Percentiles rank a stretch among this genome's conserved stretches.
phyloP scores from a whole-genome alignment of 2,329 filamentous ascomycete genomes.

The Microcera coccophila region DNA sequence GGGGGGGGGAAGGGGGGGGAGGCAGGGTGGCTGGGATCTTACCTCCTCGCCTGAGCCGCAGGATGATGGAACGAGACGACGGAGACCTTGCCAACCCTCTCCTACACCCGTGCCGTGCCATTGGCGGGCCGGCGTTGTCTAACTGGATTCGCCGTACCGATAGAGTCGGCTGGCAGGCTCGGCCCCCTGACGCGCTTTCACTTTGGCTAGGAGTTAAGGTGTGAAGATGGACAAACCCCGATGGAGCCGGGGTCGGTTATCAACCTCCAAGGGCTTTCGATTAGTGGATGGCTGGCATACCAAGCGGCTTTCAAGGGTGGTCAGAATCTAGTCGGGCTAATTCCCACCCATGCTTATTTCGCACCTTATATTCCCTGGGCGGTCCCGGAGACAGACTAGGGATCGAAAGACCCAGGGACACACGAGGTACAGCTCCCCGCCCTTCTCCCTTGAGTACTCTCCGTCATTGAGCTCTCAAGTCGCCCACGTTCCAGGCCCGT shows the following conservation, averaged over 20 bases:
- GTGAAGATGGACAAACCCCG: neutral
- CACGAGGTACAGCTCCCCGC: too few species aligned
- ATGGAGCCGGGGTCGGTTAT: neutral
- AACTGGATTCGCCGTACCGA: neutral
- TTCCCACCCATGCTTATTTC: neutral
- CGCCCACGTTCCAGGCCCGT: neutral
- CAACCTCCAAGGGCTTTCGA: neutral
- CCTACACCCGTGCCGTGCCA: neutral
- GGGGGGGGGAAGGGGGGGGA: too few species aligned
- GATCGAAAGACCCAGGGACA: neutral
- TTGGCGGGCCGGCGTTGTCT: neutral
- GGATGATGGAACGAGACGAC: too few species aligned
- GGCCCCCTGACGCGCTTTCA: neutral
- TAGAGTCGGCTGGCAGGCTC: neutral
- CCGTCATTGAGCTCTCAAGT: neutral
- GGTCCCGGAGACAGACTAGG: neutral
- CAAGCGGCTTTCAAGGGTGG: neutral
- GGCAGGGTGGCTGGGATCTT: too few species aligned
- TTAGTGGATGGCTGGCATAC: too few species aligned
- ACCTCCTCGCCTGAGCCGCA: too few species aligned
- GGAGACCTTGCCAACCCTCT: neutral
- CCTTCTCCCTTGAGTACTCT: neutral
- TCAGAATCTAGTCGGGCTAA: neutral
- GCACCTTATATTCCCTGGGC: neutral
- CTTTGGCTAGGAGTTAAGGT: neutral